Conservation (phyloP, 805 yeast genomes). For the Saccharomyces kudriavzevii region DNA sequence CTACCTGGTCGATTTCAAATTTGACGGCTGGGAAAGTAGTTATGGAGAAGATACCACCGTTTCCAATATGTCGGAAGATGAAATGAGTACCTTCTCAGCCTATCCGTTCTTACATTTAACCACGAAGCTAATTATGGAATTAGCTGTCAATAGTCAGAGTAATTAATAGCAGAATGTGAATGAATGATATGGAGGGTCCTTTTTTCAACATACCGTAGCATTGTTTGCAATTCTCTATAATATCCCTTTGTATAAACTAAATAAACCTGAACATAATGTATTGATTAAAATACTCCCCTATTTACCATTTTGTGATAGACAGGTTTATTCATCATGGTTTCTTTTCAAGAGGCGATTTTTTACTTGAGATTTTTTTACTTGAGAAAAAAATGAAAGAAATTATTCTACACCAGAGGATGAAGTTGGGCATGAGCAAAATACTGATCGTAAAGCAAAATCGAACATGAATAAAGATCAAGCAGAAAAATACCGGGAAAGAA, state of each 20-base stretch:
- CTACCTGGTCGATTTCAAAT: slow-evolving; percentile 92
- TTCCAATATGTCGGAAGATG: slow-evolving; percentile 43
- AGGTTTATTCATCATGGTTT: too few species aligned
- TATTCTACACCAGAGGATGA: neutral
- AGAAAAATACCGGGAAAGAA: slow-evolving; percentile 21
- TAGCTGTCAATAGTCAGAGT: slow-evolving; percentile 85
- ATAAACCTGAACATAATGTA: neutral
- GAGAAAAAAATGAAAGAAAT: neutral
- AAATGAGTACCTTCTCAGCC: slow-evolving; percentile 84
- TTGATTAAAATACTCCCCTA: neutral
- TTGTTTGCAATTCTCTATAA: neutral
- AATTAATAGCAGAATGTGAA: slow-evolving; percentile 12
- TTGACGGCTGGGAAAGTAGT: slow-evolving; percentile 87
- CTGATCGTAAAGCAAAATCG: neutral
- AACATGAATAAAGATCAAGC: slow-evolving; percentile 20
- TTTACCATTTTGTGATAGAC: too few species aligned
- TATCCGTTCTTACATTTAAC: slow-evolving; percentile 92
- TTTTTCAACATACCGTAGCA: neutral
- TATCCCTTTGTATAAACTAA: neutral
- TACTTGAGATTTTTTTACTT: neutral
- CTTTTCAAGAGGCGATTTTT: neutral
- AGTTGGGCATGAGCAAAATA: neutral
- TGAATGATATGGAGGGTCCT: neutral
- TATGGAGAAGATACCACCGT: slow-evolving; percentile 29
- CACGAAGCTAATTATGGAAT: slow-evolving; percentile 86